Conservation (phyloP, 1,284 basidiomycete genomes). For the Pulchroboletus neoregius region DNA sequence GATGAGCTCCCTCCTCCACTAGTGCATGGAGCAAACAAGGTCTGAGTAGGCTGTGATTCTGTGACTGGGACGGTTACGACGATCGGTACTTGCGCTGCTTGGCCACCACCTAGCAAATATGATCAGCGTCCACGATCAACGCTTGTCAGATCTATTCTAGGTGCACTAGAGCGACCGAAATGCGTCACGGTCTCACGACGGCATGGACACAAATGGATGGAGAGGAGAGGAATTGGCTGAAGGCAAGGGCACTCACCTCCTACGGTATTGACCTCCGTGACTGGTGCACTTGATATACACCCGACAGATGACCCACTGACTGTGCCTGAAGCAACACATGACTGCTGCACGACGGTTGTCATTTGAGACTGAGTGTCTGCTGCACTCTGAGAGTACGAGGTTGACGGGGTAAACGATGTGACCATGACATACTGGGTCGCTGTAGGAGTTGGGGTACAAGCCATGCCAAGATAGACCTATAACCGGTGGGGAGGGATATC, state of each 20-base stretch:
- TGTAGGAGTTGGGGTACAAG: constrained; percentile 37
- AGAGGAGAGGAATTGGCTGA: too few species aligned
- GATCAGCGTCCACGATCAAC: constrained; percentile 14
- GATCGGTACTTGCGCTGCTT: constrained; percentile 36
- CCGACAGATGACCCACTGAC: constrained; percentile 25
- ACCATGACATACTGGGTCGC: constrained; percentile 37
- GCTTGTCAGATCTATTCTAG: background rate
- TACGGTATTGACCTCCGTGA: constrained; percentile 31
- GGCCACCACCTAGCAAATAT: constrained; percentile 28
- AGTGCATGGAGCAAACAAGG: constrained; percentile 37
- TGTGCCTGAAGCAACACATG: constrained; percentile 33
- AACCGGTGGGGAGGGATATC: too few species aligned
- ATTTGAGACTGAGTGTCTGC: constrained; percentile 27
- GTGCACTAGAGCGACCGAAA: background rate
- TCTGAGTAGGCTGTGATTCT: constrained; percentile 35
- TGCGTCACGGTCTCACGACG: constrained; percentile 6
- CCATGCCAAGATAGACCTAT: constrained; percentile 13
- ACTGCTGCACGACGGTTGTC: constrained; percentile 30
- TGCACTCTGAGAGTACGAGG: constrained; percentile 33
- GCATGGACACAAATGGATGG: background rate
- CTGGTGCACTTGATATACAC: constrained; percentile 28
- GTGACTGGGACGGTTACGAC: constrained; percentile 32
- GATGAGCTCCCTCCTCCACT: constrained; percentile 11
- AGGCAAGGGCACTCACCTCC: constrained; percentile 34
- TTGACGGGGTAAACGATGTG: constrained; percentile 34